Conservation (phyloP, 164 flowering plant species). For the Kingdonia uniflora region DNA sequence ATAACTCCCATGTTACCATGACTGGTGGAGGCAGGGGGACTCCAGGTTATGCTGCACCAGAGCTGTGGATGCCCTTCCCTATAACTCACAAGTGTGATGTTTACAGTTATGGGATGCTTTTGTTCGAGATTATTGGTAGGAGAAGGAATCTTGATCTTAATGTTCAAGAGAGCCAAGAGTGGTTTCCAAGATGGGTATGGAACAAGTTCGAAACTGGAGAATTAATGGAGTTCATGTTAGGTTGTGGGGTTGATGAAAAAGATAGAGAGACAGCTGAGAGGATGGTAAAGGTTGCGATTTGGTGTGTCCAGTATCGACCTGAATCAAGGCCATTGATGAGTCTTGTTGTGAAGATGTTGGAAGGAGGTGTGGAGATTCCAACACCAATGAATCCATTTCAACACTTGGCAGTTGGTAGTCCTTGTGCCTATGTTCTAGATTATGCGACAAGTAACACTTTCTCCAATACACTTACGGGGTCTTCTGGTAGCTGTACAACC, state of each 20-base stretch:
- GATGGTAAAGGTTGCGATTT: constrained; percentile 7
- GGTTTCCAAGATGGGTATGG: constrained; percentile 14
- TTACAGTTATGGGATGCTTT: constrained; percentile 12
- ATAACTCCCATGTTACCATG: constrained; percentile 5
- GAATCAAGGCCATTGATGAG: constrained; percentile 11
- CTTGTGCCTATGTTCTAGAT: no score
- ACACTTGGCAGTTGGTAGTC: constrained; percentile 3
- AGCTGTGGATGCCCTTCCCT: constrained; percentile 7
- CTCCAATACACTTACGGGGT: no score
- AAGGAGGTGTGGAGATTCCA: constrained; percentile 6
- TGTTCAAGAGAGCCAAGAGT: constrained; percentile 4
- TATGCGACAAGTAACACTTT: no score
- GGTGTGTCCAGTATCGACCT: constrained; percentile 11
- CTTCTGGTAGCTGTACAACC: no score
- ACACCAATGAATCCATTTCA: constrained; percentile 6
- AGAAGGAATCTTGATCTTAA: constrained; percentile 1
- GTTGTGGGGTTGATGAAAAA: constrained; percentile 7
- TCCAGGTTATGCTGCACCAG: constrained; percentile 14
- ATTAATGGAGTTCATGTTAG: neutral
- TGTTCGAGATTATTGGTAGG: constrained; percentile 10
- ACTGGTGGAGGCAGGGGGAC: constrained; percentile 9
- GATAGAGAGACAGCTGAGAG: constrained; percentile 5
- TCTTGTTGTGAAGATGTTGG: constrained; percentile 11
- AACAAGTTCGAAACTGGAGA: neutral
- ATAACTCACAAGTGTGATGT: constrained; percentile 14